These are phyloP conservation scores for Coniochaeta sp. DNA, from an alignment of 2,329 filamentous ascomycete genomes.

Conservation along the genomic window DNA sequence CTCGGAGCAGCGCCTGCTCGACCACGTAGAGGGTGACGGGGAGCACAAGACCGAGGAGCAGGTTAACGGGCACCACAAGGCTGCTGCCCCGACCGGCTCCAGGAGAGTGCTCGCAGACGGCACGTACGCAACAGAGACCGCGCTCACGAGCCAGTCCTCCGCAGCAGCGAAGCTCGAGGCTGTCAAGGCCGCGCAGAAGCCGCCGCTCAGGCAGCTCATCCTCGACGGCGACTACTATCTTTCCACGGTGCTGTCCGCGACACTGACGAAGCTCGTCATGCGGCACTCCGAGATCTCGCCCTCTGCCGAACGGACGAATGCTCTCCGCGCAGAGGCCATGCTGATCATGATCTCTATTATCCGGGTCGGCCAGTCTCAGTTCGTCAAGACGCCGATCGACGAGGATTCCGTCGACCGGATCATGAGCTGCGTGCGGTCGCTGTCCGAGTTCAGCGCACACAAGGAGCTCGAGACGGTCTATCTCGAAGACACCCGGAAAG, in stretches of 20 bases:
- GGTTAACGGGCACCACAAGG: conserved; percentile 73
- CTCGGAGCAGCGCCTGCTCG: conserved; percentile 85
- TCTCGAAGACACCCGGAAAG: conserved; percentile 88
- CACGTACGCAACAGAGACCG: conserved; percentile 95
- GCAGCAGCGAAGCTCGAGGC: conserved; percentile 88
- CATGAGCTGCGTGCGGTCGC: conserved; percentile 91
- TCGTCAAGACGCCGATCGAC: conserved; percentile 94
- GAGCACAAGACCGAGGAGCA: conserved; percentile 55
- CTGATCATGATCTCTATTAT: conserved; percentile 99
- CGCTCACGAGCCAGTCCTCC: conserved; percentile 85
- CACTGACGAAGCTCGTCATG: conserved; percentile 96
- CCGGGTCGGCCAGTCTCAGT: conserved; percentile 96
- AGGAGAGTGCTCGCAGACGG: conserved; percentile 91
- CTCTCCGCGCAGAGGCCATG: conserved; percentile 93
- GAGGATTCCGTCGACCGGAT: conserved; percentile 98
- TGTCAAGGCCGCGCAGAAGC: conserved; percentile 94
- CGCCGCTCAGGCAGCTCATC: conserved; percentile 87
- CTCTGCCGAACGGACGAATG: conserved; percentile 82
- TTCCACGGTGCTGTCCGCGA: conserved; percentile 89
- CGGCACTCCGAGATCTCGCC: conserved; percentile 88
- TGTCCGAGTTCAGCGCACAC: conserved; percentile 83
- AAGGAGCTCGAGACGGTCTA: conserved; percentile 91
- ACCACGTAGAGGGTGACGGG: conserved; percentile 70
- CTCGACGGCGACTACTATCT: conserved; percentile 97
- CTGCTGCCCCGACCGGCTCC: conserved; percentile 73